Base-by-base conservation (phyloP, 2,329 filamentous ascomycete genomes). In the Ceratocystis cacaofunesta region DNA sequence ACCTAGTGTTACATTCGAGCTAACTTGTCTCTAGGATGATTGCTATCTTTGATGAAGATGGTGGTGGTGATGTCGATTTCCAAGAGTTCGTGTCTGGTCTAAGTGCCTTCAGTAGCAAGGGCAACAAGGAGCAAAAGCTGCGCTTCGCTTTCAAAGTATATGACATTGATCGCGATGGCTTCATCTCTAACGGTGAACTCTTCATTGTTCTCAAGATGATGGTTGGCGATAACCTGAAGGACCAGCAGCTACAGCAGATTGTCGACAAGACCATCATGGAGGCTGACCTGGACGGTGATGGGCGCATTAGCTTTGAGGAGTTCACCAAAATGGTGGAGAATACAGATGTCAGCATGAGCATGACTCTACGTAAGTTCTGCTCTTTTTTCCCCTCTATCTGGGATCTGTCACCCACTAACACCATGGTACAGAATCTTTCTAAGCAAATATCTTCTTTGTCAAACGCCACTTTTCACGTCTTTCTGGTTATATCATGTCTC, bases 201-300 rank as follows among this genome's bases (percentile, higher is more conserved):
- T 99, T 97, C 76, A 97, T 99, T 72, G 94, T 99, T 73, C 82
- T 99, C 72, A 99, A 99, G 88, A 99, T 99, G 94, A 99, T 99
- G 94, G 94, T 99, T 63, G 94, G 94, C 68, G 96, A 89, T 79
- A 99, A 99, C 77, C 79, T 99, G 73, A 99, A 99, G 82, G 94
- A 99, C 76, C 90, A 96, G 78, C 94, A 99, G 79, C 79, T 99
- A 75, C 94, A 99, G 79, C 94, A 92, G 84, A 99, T 99, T 75
- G 94, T 99, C 71, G 94, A 99, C 80, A 99, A 99, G 85, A 99
- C 94, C 68, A 97, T 99, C 75, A 97, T 97, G 94, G 94, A 99
- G 79, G 94, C 94, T 61, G 94, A 99, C 76, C 82, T 92, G 71
- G 94, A 99, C 77, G 86, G 86, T 68, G 94, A 99, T 75, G 94